Evolutionary conservation across 78 protist genomes (phyloP), one percentile per base, ranked within the genome.

Genomic region (Planoprotostelium fungivorum): DNA sequence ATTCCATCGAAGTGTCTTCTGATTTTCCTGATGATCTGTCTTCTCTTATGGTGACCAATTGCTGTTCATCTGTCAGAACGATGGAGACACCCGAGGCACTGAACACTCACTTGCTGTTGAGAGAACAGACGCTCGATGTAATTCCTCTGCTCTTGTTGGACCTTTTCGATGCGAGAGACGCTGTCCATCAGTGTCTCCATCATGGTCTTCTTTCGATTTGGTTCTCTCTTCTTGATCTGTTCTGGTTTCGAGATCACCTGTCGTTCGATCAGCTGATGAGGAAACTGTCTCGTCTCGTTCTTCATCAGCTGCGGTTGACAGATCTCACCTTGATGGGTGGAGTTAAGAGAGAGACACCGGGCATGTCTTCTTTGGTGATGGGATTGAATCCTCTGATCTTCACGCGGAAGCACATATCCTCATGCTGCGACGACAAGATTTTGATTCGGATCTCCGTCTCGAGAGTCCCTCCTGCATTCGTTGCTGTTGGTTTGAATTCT

Each of bases 391-490:
- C 94, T 86, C 87, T 92, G 29, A 92, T 86, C 63, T 92, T 92
- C 28, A 92, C 94, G 1, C 92, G 38, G 34, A 92, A 92, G 37
- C 88, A 92, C 94, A 92, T 92, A 86, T 92, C 94, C 16, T 92
- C 94, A 37, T 92, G 94, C 84, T 92, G 94, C 1, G 94, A 92
- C 0, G 94, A 90, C 38, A 92, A 86, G 1, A 92, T 92, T 51
- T 92, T 92, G 39, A 92, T 92, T 37, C 94, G 84, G 29, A 92
- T 37, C 85, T 92, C 94, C 28, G 87, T 37, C 25, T 84, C 90
- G 16, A 92, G 86, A 83, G 36, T 86, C 28, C 88, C 94, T 29
- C 94, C 94, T 28, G 37, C 84, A 5, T 92, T 92, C 23, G 89
- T 92, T 34, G 94, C 93, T 34, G 94, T 89, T 29, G 94, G 83